Evolutionary conservation across 129 eudicot species (phyloP).

Genomic region (Tanacetum coccineum): DNA sequence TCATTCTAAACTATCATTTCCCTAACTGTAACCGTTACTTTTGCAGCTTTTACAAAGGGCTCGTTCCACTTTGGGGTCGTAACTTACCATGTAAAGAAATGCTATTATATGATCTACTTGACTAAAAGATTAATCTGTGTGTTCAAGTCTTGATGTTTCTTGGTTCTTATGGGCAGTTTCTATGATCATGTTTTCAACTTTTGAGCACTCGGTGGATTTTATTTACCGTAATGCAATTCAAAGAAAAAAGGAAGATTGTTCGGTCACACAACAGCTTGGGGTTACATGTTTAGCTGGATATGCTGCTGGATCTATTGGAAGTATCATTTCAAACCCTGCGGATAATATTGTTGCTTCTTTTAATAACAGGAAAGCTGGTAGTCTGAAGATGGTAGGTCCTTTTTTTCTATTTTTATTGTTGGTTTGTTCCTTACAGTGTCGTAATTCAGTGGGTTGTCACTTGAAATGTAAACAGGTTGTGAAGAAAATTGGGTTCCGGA

Average conservation of each 20-base stretch:
- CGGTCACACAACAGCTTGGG: constrained; percentile 45
- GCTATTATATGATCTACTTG: constrained; percentile 3
- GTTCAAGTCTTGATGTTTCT: constrained; percentile 4
- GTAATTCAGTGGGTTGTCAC: neutral
- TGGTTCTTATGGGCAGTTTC: constrained; percentile 36
- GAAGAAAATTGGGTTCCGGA: constrained; percentile 47
- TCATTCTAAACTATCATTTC: neutral
- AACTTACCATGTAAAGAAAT: constrained; percentile 42
- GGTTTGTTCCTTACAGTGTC: neutral
- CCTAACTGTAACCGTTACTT: neutral
- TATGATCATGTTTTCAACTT: constrained; percentile 60
- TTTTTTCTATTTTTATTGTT: neutral
- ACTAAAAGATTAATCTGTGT: neutral
- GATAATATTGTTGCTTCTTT: constrained; percentile 52
- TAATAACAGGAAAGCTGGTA: constrained; percentile 39
- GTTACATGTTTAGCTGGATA: constrained; percentile 62
- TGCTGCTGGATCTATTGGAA: constrained; percentile 56
- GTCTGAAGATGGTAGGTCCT: constrained; percentile 32
- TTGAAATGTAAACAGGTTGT: constrained; percentile 37
- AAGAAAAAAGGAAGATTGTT: constrained; percentile 48
- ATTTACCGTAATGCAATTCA: constrained; percentile 36
- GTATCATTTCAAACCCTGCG: constrained; percentile 59
- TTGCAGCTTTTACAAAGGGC: constrained; percentile 46
- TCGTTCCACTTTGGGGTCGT: constrained; percentile 53
- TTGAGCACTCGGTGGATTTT: constrained; percentile 52